These are phyloP conservation scores for Alternaria brassicicola DNA, from an alignment of 2,329 filamentous ascomycete species.

Conservation along the genomic window DNA sequence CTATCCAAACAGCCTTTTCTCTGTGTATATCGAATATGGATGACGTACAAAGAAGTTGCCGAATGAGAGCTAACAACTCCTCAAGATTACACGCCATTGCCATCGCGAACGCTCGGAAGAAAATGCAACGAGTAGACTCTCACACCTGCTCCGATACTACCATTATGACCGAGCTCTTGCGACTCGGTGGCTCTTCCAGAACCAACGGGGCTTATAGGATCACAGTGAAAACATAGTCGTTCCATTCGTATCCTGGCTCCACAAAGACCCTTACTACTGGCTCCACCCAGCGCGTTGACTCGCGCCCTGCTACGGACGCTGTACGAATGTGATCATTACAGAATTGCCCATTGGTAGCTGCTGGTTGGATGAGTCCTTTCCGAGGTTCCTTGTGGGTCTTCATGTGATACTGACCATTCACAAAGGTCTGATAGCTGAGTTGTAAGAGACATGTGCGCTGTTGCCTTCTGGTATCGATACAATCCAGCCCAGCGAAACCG, in stretches of 20 bases:
- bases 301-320: background rate
- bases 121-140: background rate
- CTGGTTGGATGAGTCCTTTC: background rate
- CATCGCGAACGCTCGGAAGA: background rate
- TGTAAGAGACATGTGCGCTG: background rate
- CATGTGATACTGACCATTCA: background rate
- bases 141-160: background rate
- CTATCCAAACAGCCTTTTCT: background rate
- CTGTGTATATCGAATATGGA: background rate
- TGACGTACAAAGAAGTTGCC: background rate
- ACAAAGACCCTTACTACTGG: background rate
- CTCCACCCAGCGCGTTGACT: background rate
- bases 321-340: background rate
- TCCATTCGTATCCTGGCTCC: background rate
- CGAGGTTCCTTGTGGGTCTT: background rate
- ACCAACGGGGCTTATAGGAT: background rate
- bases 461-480: background rate
- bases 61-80: background rate
- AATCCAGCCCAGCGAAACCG: background rate
- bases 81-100: background rate
- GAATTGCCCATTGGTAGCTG: background rate
- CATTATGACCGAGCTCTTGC: background rate
- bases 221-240: background rate
- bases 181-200: background rate
- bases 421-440: background rate